A percentile compares a stretch with the other conserved stretches of the same genome.
These are phyloP conservation scores for Psilocybe mexicana DNA, from an alignment of 1,284 basidiomycete species.

Conservation along the genomic window DNA sequence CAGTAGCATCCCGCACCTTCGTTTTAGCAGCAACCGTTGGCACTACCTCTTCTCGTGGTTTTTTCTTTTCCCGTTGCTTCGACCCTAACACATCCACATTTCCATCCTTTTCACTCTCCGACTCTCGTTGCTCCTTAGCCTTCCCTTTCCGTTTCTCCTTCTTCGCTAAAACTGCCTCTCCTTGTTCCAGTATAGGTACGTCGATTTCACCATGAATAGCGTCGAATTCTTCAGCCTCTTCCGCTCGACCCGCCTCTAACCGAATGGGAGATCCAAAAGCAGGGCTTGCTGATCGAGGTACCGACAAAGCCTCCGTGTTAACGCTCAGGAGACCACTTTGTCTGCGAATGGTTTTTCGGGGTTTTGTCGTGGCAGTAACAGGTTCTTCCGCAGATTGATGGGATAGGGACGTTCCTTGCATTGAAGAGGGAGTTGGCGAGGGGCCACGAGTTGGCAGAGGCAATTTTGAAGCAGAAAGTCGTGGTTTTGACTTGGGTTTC, in stretches of 20 bases:
- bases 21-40: constrained; percentile 40
- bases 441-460: constrained; percentile 44
- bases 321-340: constrained; percentile 66
- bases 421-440: constrained; percentile 37
- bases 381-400: constrained; percentile 23
- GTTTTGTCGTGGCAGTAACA: constrained; percentile 32
- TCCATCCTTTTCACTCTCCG: constrained; percentile 19
- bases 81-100: constrained; percentile 15
- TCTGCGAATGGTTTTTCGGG: constrained; percentile 56
- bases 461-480: constrained; percentile 41
- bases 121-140: constrained; percentile 23
- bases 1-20: constrained; percentile 67
- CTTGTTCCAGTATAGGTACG: constrained; percentile 18
- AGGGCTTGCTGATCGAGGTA: constrained; percentile 59
- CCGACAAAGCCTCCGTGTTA: constrained; percentile 39
- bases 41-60: constrained; percentile 34
- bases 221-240: constrained; percentile 56
- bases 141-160: constrained; percentile 42
- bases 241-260: constrained; percentile 52
- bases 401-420: constrained; percentile 2
- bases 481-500: constrained; percentile 41
- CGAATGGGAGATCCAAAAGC: constrained; percentile 66
- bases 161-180: constrained; percentile 27
- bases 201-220: constrained; percentile 30
- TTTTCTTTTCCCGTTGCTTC: constrained; percentile 29